Base-by-base conservation (phyloP, 2,329 filamentous ascomycete genomes). In the Cladophialophora bantiana region DNA sequence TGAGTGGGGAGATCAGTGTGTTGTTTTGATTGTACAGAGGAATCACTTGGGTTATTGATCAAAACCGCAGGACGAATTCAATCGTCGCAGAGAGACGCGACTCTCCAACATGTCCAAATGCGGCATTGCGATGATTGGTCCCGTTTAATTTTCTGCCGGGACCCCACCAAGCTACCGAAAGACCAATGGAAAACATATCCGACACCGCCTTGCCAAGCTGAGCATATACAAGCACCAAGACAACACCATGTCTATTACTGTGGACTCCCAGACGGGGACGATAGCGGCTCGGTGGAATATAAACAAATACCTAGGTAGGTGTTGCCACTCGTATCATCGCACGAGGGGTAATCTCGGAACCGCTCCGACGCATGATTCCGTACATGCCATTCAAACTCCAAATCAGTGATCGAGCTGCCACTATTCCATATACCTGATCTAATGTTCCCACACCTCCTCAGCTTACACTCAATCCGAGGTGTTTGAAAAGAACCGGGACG, bases 401-500 rank as follows among this genome's bases (percentile, higher is more conserved):
- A 2, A 2, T 2, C 26, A 3, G 26, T 26, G 26, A 26, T 26
- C 26, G 26, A 26, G 26, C 26, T 26, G 26, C 2, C 26, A 26
- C 26, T 26, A 2, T 26, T 26, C 26, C 26, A 26, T 26, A 26
- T 20, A 20, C 42, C 4, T 6, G 42, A 48, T 20, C 20, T 3
- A 6, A 20, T 26, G n/a, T 13, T 20, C 20, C 32, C 7, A 7
- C 34, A 50, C 3, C 13, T 5, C 26, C 18, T 67, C 64, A 69
- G 32, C 62, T 50, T 13, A 70, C 55, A 34, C 63, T 66, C 7
- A 71, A 64, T n/a, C 72, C 69, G 48, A 70, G 4, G 40, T 67
- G 70, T 75, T 92, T 86, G 75, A 95, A 94, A 48, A 92, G 78
- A 32, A 92, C 81, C 0, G 91, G 91, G 70, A 90, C 89, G n/a